Percentiles rank a stretch among this genome's conserved stretches.
Evolutionary conservation across 495 filamentous ascomycete species (phyloP).

Genomic region (Pyrenula aspistea): DNA sequence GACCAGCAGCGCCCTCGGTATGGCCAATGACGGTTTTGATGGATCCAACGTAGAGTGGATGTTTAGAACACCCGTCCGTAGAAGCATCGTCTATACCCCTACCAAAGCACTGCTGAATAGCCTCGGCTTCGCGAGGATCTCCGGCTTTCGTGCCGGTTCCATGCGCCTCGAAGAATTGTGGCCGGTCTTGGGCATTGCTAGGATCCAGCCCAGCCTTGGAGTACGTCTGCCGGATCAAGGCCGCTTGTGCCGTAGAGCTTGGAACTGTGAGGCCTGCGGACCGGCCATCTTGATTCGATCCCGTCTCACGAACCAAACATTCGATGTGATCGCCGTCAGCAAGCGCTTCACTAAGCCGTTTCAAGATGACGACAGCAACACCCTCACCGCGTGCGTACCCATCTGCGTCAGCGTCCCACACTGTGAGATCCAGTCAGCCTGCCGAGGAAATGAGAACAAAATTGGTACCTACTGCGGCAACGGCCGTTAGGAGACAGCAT

Average conservation of each 20-base stretch:
- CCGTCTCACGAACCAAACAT: conserved; percentile 21
- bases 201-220: conserved; percentile 21
- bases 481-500: conserved; percentile 14
- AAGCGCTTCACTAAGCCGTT: conserved; percentile 17
- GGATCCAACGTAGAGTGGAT: conserved; percentile 16
- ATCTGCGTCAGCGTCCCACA: conserved; percentile 4
- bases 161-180: conserved; percentile 20
- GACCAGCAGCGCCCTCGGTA: conserved; percentile 26
- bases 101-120: conserved; percentile 18
- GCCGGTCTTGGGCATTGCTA: conserved; percentile 6
- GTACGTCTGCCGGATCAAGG: conserved; percentile 23
- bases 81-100: conserved; percentile 4
- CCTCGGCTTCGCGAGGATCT: conserved; percentile 5
- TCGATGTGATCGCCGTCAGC: conserved; percentile 23
- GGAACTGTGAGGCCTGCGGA: conserved; percentile 15
- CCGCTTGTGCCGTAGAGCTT: conserved; percentile 15
- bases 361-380: conserved; percentile 24
- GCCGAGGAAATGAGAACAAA: neutral
- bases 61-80: conserved; percentile 6
- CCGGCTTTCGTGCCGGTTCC: conserved; percentile 12
- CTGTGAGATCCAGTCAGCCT: neutral
- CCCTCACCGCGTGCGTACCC: conserved; percentile 54
- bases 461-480: neutral
- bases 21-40: conserved; percentile 48
- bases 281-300: conserved; percentile 13